Evolutionary conservation across 306 rosid species (phyloP), one percentile per base, ranked within the genome.

Genomic region (Citrullus mucosospermus): DNA sequence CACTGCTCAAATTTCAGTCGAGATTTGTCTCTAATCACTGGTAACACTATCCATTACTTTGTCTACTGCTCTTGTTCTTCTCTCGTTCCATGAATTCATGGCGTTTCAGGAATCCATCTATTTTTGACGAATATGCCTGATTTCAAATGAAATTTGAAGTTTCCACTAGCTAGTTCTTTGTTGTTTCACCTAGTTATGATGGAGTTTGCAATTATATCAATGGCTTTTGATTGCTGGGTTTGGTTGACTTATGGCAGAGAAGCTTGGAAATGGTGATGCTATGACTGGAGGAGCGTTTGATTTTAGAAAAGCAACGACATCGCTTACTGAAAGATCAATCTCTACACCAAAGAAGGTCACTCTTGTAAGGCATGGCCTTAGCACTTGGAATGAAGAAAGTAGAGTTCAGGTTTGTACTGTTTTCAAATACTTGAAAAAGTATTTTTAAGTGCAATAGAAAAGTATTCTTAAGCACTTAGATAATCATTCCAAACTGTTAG

Each of bases 341-440:
- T 81, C 88, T 20, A 81, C 91, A 43, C 46, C 89, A 12, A 92
- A 92, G 95, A 92, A 81, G 76, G 97, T 92, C 2, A 92, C 80
- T 65, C 91, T 88, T 70, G 54, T 90, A 69, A 85, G 93, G 80
- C 95, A 87, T 79, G 95, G 92, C 53, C 89, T 92, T 63, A 90
- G 92, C 88, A 81, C 91, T 78, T 92, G 97, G 95, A 92, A 88
- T 75, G 86, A 87, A 59, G 95, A 88, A 80, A 86, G 95, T 78
- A 86, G 88, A 84, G 82, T 92, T 79, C 95, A 90, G 93, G 95
- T 83, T 32, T 32, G 70, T 56, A 20, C 30, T 48, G 28, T 38
- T 78, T 36, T 36, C 5, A 36, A 46, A 43, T 48, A 13, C 54
- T 12, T 48, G 54, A 13, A 48, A 48, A 48, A 48, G 5, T 3